These are phyloP conservation scores for Aspergillus sp. DNA, from an alignment of 2,329 filamentous ascomycete species.

Conservation along the genomic window DNA sequence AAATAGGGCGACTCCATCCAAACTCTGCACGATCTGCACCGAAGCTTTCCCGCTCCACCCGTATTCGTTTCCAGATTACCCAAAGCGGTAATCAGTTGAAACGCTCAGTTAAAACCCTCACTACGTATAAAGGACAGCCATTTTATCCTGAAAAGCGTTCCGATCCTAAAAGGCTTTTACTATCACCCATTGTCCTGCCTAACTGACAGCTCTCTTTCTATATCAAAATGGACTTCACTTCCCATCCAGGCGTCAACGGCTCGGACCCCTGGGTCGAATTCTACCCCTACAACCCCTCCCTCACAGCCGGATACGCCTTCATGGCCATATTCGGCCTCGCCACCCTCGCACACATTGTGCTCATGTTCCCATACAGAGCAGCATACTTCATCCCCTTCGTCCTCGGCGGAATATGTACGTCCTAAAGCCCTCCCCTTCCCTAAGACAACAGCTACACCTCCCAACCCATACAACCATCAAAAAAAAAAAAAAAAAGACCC, in stretches of 20 bases:
- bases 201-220: no score
- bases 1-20: background rate
- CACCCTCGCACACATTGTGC: constrained; percentile 30
- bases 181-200: background rate
- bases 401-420: constrained; percentile 38
- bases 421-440: no score
- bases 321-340: constrained; percentile 34
- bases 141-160: background rate
- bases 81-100: constrained; percentile 17
- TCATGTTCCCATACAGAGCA: constrained; percentile 32
- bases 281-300: constrained; percentile 38
- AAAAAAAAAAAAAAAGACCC: no score
- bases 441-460: no score
- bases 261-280: constrained; percentile 33
- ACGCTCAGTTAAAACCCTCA: background rate
- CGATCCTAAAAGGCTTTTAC: background rate
- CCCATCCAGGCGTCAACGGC: constrained; percentile 32
- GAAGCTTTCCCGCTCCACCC: constrained; percentile 18
- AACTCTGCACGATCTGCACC: background rate
- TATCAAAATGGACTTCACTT: constrained; percentile 31
- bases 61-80: constrained; percentile 32
- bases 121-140: constrained; percentile 1
- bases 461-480: no score
- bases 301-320: constrained; percentile 36
- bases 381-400: constrained; percentile 40